phyloP scores from a whole-genome alignment of 768 basidiomycete species.

The Strobilomyces dryophilus region DNA sequence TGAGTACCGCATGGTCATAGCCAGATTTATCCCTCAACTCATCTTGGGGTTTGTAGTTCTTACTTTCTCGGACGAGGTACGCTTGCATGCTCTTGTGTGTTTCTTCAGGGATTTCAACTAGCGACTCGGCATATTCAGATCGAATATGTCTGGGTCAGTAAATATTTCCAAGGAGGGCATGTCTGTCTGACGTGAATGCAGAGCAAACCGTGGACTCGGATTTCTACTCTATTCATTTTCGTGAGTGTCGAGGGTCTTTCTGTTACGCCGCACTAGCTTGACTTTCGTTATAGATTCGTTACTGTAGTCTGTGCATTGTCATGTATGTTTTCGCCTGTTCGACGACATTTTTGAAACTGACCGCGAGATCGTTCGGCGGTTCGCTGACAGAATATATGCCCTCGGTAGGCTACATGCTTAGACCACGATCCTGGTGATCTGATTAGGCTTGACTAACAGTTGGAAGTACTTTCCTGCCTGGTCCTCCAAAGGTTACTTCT shows the following conservation, averaged over 20 bases:
- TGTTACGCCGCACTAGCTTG: neutral
- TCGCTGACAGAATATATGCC: neutral
- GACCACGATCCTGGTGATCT: neutral
- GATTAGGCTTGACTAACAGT: neutral
- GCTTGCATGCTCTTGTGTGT: neutral
- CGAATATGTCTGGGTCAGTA: slow-evolving; percentile 7
- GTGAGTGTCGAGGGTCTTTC: neutral
- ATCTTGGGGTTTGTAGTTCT: slow-evolving; percentile 1
- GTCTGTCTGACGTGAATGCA: neutral
- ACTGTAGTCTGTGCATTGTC: slow-evolving; percentile 3
- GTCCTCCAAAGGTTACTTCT: slow-evolving; percentile 3
- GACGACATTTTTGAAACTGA: neutral
- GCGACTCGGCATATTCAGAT: neutral
- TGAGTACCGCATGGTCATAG: neutral
- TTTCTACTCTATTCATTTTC: slow-evolving; percentile 4
- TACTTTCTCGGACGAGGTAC: slow-evolving; percentile 8
- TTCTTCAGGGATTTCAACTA: neutral
- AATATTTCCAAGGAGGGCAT: neutral
- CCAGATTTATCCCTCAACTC: neutral
- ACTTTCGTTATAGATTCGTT: slow-evolving; percentile 6
- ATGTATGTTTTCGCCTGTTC: neutral
- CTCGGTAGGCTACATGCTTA: neutral
- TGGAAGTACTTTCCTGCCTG: slow-evolving; percentile 10
- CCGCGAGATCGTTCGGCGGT: neutral
- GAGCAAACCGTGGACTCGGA: slow-evolving; percentile 1